Evolutionary conservation across 1,284 basidiomycete genomes (phyloP), one percentile per base, ranked within the genome.

Genomic region (Trichosporon sp.): DNA sequence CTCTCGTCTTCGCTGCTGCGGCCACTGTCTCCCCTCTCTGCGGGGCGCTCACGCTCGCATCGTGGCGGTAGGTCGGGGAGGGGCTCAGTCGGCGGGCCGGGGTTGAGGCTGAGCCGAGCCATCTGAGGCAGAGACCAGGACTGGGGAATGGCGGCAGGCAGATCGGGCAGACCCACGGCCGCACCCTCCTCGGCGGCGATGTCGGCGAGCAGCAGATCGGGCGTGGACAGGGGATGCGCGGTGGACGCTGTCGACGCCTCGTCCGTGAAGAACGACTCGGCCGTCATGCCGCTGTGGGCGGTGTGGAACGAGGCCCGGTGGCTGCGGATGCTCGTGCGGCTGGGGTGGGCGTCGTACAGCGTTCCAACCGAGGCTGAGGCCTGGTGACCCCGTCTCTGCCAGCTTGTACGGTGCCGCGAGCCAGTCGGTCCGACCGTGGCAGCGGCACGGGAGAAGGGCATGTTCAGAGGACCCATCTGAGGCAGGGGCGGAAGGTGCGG

Each of bases 1-100:
- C 31, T 35, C 59, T 63, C 59, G 16, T 63, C 59, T 32, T 35
- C 59, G 31, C 59, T 63, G 31, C 59, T 54, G 51, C 51, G 51
- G 2, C 51, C 43, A 0, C 4, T 8, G 19, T 54, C 51, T 3
- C 19, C 51, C 19, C 51, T 16, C 43, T 46, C n/a, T n/a, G n/a
- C n/a, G n/a, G n/a, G n/a, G n/a, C n/a, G n/a, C n/a, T n/a, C n/a
- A n/a, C n/a, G n/a, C n/a, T n/a, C n/a, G n/a, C n/a, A n/a, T n/a
- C n/a, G n/a, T n/a, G n/a, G n/a, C n/a, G n/a, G n/a, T n/a, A 54
- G 51, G 8, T 54, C 51, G 0, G 51, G 51, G 0, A 54, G 51
- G 6, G 51, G 51, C 21, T 54, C 51, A 2, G 51, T 21, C 8
- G 51, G 51, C 51, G 51, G 51, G 51, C 51, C 51, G 21, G 19